These are phyloP conservation scores for Magnaporthiopsis poae DNA, from an alignment of 2,329 filamentous ascomycete species.

Conservation along the genomic window DNA sequence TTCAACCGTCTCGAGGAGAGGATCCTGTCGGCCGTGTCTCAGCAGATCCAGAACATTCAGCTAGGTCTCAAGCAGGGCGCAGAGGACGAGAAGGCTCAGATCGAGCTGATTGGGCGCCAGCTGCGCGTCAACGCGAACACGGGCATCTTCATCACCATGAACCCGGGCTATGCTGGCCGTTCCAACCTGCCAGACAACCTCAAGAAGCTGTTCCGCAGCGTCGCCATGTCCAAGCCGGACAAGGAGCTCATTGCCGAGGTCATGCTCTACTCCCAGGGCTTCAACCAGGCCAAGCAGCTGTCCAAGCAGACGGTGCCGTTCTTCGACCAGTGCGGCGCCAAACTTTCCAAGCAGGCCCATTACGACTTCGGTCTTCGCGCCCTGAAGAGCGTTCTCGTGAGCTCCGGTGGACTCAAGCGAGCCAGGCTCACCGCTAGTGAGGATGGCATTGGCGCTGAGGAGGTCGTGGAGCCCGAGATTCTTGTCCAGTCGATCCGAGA, in stretches of 20 bases:
- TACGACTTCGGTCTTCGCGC: constrained; percentile 98
- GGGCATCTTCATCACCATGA: constrained; percentile 99
- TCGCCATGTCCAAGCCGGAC: constrained; percentile 99
- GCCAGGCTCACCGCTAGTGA: constrained; percentile 55
- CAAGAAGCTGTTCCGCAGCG: constrained; percentile 98
- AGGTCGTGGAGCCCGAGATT: constrained; percentile 84
- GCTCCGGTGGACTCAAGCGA: constrained; percentile 91
- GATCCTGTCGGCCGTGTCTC: constrained; percentile 93
- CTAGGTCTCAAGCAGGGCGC: constrained; percentile 79
- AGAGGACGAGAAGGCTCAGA: constrained; percentile 75
- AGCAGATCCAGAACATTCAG: constrained; percentile 99
- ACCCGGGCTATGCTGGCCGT: constrained; percentile 93
- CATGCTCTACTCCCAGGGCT: constrained; percentile 99
- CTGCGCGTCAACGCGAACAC: constrained; percentile 85
- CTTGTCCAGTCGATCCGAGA: constrained; percentile 97
- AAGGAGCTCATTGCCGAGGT: constrained; percentile 99
- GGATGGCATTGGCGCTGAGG: constrained; percentile 52
- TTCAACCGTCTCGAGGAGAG: constrained; percentile 98
- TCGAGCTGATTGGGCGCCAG: constrained; percentile 87
- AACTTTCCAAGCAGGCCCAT: constrained; percentile 89
- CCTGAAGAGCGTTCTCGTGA: constrained; percentile 94
- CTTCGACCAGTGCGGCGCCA: constrained; percentile 78
- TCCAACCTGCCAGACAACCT: constrained; percentile 97
- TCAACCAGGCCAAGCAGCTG: constrained; percentile 87
- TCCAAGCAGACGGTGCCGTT: constrained; percentile 96